phyloP scores from a whole-genome alignment of 176 grass and related monocot species.

The Bonia amplexicaulis region DNA sequence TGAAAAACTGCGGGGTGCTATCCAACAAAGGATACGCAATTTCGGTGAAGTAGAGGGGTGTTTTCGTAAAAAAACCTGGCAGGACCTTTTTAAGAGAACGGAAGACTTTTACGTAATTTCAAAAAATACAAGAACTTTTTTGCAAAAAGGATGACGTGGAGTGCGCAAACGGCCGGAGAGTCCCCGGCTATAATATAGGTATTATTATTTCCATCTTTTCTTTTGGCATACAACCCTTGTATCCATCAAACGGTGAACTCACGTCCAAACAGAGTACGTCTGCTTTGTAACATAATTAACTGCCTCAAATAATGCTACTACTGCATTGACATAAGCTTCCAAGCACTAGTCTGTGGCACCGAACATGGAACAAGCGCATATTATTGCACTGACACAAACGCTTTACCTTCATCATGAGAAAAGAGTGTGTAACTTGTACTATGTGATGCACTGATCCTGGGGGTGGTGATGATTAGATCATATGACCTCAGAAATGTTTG shows the following conservation, averaged over 20 bases:
- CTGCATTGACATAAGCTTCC: background rate
- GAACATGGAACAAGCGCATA: background rate
- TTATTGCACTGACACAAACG: background rate
- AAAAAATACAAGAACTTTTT: too few species aligned
- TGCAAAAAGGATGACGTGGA: too few species aligned
- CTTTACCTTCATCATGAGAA: slow-evolving; percentile 4
- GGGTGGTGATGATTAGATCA: slow-evolving; percentile 17
- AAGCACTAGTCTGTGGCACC: background rate
- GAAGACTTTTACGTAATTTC: too few species aligned
- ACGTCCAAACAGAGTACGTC: background rate
- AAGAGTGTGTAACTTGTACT: slow-evolving; percentile 1
- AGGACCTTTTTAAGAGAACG: too few species aligned
- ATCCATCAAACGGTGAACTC: background rate
- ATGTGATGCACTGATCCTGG: background rate
- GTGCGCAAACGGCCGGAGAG: too few species aligned
- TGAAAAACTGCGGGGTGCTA: too few species aligned
- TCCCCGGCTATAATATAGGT: too few species aligned
- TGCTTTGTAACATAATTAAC: slow-evolving; percentile 12
- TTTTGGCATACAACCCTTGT: background rate
- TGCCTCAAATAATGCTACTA: background rate
- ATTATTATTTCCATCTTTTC: background rate
- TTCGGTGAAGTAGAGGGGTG: too few species aligned
- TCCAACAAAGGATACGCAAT: too few species aligned
- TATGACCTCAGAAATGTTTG: slow-evolving; percentile 24
- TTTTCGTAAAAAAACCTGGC: too few species aligned